phyloP scores from a whole-genome alignment of 2,329 filamentous ascomycete species.

The Colletotrichum coccodes region DNA sequence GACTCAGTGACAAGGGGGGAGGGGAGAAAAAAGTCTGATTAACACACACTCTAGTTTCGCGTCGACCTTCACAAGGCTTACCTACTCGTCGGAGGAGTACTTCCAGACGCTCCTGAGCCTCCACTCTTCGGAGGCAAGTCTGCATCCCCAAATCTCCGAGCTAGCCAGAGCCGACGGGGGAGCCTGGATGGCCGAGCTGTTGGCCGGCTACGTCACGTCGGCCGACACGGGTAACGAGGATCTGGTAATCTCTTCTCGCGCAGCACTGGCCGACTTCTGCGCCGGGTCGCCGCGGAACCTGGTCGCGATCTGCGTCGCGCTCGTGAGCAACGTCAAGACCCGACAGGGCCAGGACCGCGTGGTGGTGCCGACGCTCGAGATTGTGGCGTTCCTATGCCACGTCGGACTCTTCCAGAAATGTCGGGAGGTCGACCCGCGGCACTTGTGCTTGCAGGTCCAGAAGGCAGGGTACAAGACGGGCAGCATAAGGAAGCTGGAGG shows the following conservation, averaged over 20 bases:
- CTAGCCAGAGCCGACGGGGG: slow-evolving; percentile 44
- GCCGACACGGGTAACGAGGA: slow-evolving; percentile 83
- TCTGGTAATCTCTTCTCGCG: slow-evolving; percentile 74
- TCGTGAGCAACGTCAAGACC: slow-evolving; percentile 64
- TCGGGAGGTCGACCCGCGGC: slow-evolving; percentile 56
- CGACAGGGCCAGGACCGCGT: slow-evolving; percentile 74
- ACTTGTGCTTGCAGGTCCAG: slow-evolving; percentile 76
- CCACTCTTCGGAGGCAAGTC: slow-evolving; percentile 43
- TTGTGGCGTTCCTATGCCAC: slow-evolving; percentile 81
- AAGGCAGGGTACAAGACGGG: slow-evolving; percentile 85
- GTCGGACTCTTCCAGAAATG: slow-evolving; percentile 58
- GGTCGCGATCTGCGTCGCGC: slow-evolving; percentile 57
- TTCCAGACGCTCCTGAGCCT: slow-evolving; percentile 65
- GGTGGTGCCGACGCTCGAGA: slow-evolving; percentile 79
- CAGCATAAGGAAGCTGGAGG: slow-evolving; percentile 83
- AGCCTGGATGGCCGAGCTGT: slow-evolving; percentile 61
- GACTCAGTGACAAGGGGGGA: neutral
- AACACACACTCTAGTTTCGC: slow-evolving; percentile 45
- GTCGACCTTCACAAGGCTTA: slow-evolving; percentile 48
- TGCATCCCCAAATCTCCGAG: slow-evolving; percentile 48
- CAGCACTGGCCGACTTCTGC: slow-evolving; percentile 69
- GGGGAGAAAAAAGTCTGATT: neutral
- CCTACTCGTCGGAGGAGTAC: slow-evolving; percentile 69
- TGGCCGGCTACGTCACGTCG: slow-evolving; percentile 77
- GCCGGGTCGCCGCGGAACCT: slow-evolving; percentile 50